These are phyloP conservation scores for Cylindrodendrum hubeiense DNA, from an alignment of 2,329 filamentous ascomycete species.

Conservation along the genomic window DNA sequence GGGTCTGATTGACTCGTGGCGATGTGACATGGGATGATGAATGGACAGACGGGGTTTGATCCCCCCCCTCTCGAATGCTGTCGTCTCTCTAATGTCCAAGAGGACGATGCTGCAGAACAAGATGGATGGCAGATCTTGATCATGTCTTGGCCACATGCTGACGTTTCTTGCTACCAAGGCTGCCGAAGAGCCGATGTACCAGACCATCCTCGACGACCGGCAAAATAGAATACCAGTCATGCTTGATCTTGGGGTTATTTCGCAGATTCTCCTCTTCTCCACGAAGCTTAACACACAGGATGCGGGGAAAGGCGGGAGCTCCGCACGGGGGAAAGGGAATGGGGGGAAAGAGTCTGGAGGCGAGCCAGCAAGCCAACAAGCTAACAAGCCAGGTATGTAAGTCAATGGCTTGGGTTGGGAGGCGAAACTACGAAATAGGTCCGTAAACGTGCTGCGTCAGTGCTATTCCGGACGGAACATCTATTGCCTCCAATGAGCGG, in stretches of 20 bases:
- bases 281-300: conserved; percentile 13
- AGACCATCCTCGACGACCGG: conserved; percentile 3
- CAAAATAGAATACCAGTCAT: neutral
- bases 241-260: conserved; percentile 16
- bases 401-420: neutral
- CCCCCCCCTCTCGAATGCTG: neutral
- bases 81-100: neutral
- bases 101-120: neutral
- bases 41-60: neutral
- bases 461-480: neutral
- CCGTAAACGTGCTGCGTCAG: neutral
- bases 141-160: neutral
- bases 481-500: conserved; percentile 17
- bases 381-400: neutral
- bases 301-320: conserved; percentile 25
- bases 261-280: conserved; percentile 12
- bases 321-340: conserved; percentile 2
- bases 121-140: neutral
- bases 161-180: neutral
- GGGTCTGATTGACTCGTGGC: neutral
- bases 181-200: neutral
- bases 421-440: neutral
- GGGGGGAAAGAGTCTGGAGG: neutral
- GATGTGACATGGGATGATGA: neutral
- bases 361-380: neutral